These are phyloP conservation scores for Cupressus sempervirens DNA, from an alignment of 75 land plant species.

Conservation along the genomic window DNA sequence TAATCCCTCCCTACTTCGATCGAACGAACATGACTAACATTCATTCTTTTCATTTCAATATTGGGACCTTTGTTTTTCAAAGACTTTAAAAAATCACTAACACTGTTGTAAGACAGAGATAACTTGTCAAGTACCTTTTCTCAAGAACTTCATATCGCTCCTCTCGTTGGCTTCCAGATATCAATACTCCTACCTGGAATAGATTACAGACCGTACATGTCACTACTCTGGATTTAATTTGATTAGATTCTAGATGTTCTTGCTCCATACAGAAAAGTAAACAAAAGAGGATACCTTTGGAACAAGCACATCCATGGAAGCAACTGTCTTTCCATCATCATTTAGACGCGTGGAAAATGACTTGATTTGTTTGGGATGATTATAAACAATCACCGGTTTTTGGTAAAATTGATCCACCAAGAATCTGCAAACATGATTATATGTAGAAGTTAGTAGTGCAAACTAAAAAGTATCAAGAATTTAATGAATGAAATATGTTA, in stretches of 20 bases:
- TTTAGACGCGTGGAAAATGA: constrained; percentile 52
- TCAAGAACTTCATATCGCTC: constrained; percentile 40
- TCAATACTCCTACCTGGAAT: constrained; percentile 45
- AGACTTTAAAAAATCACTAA: too few species aligned
- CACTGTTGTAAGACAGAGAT: too few species aligned
- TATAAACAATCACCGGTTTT: constrained; percentile 49
- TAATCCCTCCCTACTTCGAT: too few species aligned
- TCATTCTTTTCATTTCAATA: too few species aligned
- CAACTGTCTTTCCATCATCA: constrained; percentile 64
- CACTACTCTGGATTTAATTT: not conserved
- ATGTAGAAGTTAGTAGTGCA: not conserved
- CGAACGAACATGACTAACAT: too few species aligned
- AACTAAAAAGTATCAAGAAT: not conserved
- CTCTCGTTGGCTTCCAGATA: constrained; percentile 68
- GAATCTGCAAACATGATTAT: constrained; percentile 30
- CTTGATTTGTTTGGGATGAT: constrained; percentile 50
- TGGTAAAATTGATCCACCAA: constrained; percentile 48
- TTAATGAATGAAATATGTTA: not conserved
- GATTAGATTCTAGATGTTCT: not conserved
- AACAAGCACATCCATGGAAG: constrained; percentile 60
- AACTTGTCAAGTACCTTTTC: constrained; percentile 29
- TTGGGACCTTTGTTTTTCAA: too few species aligned
- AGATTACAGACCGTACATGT: not conserved
- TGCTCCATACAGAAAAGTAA: not conserved
- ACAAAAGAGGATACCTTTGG: constrained; percentile 50